These are phyloP conservation scores for Colletotrichum sp. DNA, from an alignment of 2,329 filamentous ascomycete genomes.

Conservation along the genomic window DNA sequence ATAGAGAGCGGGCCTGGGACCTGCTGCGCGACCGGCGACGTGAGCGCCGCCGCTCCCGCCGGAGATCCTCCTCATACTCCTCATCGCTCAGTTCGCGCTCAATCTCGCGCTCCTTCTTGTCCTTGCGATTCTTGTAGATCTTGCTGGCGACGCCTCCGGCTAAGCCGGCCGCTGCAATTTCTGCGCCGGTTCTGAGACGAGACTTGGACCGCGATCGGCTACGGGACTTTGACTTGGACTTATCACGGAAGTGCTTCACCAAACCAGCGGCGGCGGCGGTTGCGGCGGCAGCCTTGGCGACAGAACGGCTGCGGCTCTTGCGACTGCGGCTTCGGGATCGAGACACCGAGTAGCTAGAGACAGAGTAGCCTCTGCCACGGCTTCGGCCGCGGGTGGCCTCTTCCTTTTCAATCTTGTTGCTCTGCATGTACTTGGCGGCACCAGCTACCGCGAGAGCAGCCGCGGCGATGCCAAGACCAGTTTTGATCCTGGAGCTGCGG, in stretches of 20 bases:
- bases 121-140: conserved; percentile 64
- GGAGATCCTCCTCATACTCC: conserved; percentile 25
- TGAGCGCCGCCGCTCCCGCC: conserved; percentile 16
- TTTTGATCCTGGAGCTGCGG: conserved; percentile 55
- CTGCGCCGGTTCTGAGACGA: conserved; percentile 57
- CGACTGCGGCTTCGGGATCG: conserved; percentile 44
- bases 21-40: conserved; percentile 47
- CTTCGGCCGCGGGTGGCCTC: conserved; percentile 62
- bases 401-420: conserved; percentile 64
- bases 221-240: conserved; percentile 33
- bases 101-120: conserved; percentile 59
- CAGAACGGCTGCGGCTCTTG: conserved; percentile 49
- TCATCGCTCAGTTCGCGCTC: conserved; percentile 39
- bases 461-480: conserved; percentile 66
- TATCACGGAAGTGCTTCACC: conserved; percentile 60
- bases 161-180: conserved; percentile 65
- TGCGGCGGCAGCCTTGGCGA: conserved; percentile 63
- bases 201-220: conserved; percentile 50
- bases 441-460: conserved; percentile 68
- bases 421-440: conserved; percentile 68
- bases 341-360: conserved; percentile 39
- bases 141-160: conserved; percentile 66
- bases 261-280: conserved; percentile 63
- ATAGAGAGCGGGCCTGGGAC: conserved; percentile 55
- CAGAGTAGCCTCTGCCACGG: conserved; percentile 46